These are phyloP conservation scores for Dendrothele bispora DNA, from an alignment of 768 basidiomycete genomes.

Conservation along the genomic window DNA sequence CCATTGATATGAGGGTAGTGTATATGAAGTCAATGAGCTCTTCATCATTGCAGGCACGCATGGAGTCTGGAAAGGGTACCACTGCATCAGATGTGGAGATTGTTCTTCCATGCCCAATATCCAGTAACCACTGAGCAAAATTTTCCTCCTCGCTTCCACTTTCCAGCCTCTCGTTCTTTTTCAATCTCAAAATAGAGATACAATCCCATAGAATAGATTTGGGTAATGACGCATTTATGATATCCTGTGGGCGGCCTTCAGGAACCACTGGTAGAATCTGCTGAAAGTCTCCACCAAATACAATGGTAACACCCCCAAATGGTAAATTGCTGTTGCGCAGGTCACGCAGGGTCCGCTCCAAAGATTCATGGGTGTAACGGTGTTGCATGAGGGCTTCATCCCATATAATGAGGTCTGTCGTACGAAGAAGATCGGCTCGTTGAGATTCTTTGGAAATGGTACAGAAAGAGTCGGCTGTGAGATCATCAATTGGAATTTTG, in stretches of 20 bases:
- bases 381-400: constrained; percentile 38
- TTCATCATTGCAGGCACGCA: constrained; percentile 18
- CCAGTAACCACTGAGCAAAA: constrained; percentile 32
- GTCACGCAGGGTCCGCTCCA: constrained; percentile 31
- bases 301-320: constrained; percentile 35
- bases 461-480: constrained; percentile 17
- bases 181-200: constrained; percentile 25
- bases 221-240: constrained; percentile 32
- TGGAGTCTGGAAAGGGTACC: constrained; percentile 22
- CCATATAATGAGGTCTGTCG: constrained; percentile 34
- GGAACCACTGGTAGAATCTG: constrained; percentile 40
- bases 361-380: constrained; percentile 26
- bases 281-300: constrained; percentile 42
- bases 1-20: constrained; percentile 7
- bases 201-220: constrained; percentile 34
- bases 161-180: constrained; percentile 36
- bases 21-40: constrained; percentile 8
- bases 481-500: background rate
- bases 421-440: constrained; percentile 25
- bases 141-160: constrained; percentile 20
- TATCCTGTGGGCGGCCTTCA: constrained; percentile 29
- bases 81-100: constrained; percentile 8
- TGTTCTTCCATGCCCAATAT: constrained; percentile 24
- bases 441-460: constrained; percentile 23
- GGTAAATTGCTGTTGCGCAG: constrained; percentile 18